These are phyloP conservation scores for Trichoderma aggressivum DNA, from an alignment of 2,329 filamentous ascomycete species.

Conservation along the genomic window DNA sequence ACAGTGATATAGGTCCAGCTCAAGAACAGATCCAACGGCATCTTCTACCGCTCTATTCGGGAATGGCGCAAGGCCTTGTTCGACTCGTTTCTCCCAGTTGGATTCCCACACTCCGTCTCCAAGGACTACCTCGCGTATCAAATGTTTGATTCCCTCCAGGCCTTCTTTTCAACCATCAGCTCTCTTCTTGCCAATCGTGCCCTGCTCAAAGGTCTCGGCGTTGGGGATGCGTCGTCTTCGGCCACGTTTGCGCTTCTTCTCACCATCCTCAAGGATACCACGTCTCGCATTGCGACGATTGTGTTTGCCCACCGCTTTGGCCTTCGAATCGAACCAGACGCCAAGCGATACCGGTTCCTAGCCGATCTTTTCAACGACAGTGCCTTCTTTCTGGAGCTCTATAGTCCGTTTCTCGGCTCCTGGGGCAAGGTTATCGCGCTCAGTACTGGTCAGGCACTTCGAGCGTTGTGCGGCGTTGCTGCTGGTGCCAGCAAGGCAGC, in stretches of 20 bases:
- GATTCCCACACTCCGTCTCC: constrained; percentile 85
- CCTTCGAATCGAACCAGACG: constrained; percentile 81
- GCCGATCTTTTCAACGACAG: constrained; percentile 87
- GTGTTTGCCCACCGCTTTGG: constrained; percentile 80
- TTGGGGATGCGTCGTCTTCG: constrained; percentile 74
- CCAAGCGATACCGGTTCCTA: constrained; percentile 82
- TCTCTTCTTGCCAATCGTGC: constrained; percentile 77
- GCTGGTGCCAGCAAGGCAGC: constrained; percentile 88
- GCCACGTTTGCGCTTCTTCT: constrained; percentile 79
- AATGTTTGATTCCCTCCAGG: constrained; percentile 72
- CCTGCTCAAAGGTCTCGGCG: constrained; percentile 75
- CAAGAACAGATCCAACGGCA: constrained; percentile 24
- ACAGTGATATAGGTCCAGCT: constrained; percentile 24
- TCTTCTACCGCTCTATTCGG: constrained; percentile 29
- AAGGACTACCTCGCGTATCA: constrained; percentile 76
- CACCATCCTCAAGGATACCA: constrained; percentile 77
- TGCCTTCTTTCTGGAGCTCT: constrained; percentile 79
- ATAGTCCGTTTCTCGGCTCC: constrained; percentile 68
- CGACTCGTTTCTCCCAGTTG: constrained; percentile 78
- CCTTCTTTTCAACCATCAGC: constrained; percentile 79
- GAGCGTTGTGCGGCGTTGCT: constrained; percentile 78
- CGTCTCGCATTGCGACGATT: constrained; percentile 79
- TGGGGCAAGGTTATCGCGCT: constrained; percentile 49
- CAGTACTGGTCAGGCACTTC: constrained; percentile 48
- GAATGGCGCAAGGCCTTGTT: constrained; percentile 44